Evolutionary conservation across 1,284 basidiomycete genomes (phyloP), one percentile per base, ranked within the genome.

Genomic region (Takashimella koratensis): DNA sequence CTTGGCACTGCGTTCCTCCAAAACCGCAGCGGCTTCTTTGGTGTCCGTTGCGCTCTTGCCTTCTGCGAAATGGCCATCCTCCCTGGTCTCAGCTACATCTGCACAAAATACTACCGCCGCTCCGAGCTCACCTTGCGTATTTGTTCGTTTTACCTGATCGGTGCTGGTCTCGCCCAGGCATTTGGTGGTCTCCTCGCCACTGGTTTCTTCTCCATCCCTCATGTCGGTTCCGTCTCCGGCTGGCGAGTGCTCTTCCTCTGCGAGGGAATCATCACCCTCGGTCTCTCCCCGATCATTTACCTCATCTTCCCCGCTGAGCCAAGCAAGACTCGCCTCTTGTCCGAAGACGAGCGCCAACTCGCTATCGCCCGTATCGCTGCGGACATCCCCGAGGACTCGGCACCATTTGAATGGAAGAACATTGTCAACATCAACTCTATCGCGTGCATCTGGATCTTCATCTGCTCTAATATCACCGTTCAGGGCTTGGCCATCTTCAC

Each of bases 381-480:
- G 1, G 65, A 68, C 41, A 57, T 36, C 16, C 10, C 52, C 3
- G 53, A 63, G 27, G 44, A 57, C 23, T 44, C 43, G 2, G 55
- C 57, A 44, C 51, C 54, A 30, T n/a, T 54, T 4, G 43, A 52
- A 54, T 45, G 26, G 47, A 43, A 26, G 12, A 57, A 53, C 10
- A 59, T 73, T 49, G 43, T 57, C 25, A 59, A 61, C 39, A 59
- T 61, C 19, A 60, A 59, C 51, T 60, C 62, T 1, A 25, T 71
- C 19, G 50, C 60, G 19, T 53, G 62, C 39, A 64, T 71, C 2
- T 26, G 68, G 22, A 70, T 74, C 52, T 76, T 75, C 64, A 49
- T 77, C 3, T 56, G 77, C 47, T 66, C 76, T 62, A 78, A 78
- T 65, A 67, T 75, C 40, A 66, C 66, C 5, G 68, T 70, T 1